Conservation (phyloP, 2,329 filamentous ascomycete genomes). For the Exophiala spinifera region DNA sequence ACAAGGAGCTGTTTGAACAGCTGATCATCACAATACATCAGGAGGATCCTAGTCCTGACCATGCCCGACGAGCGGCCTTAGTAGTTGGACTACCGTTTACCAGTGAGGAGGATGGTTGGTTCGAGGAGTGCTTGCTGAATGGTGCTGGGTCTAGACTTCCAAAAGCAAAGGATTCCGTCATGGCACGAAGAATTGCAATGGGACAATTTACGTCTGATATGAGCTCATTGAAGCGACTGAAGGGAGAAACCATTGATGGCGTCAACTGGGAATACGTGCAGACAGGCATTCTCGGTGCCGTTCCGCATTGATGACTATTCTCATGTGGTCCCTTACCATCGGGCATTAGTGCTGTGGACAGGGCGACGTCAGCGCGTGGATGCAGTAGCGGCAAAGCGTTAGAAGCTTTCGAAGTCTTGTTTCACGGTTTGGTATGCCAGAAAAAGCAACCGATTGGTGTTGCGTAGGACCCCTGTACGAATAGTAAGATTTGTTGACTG, state of each 20-base stretch:
- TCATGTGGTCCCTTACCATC: not conserved
- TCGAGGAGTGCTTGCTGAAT: conserved; percentile 64
- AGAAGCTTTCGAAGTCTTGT: no score
- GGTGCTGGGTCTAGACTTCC: conserved; percentile 64
- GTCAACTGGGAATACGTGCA: conserved; percentile 52
- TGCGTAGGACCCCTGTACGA: no score
- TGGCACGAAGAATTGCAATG: conserved; percentile 69
- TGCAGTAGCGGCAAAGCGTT: no score
- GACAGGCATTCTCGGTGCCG: conserved; percentile 14
- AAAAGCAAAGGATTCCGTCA: conserved; percentile 67
- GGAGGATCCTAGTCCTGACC: conserved; percentile 36
- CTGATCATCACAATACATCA: conserved; percentile 59
- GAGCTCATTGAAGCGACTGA: conserved; percentile 34
- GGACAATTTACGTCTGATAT: conserved; percentile 48
- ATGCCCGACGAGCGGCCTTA: conserved; percentile 61
- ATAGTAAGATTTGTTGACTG: no score
- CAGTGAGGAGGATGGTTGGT: conserved; percentile 67
- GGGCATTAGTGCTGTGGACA: no score
- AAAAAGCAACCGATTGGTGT: no score
- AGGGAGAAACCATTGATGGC: conserved; percentile 48
- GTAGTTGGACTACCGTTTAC: conserved; percentile 72
- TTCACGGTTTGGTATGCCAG: no score
- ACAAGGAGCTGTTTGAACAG: conserved; percentile 63
- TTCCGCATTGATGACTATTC: conserved; percentile 6
- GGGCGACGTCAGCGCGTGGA: not conserved